A percentile compares a stretch with the other conserved stretches of the same genome.
Conservation (phyloP, 495 filamentous ascomycete species). For the Cercophora sp. region DNA sequence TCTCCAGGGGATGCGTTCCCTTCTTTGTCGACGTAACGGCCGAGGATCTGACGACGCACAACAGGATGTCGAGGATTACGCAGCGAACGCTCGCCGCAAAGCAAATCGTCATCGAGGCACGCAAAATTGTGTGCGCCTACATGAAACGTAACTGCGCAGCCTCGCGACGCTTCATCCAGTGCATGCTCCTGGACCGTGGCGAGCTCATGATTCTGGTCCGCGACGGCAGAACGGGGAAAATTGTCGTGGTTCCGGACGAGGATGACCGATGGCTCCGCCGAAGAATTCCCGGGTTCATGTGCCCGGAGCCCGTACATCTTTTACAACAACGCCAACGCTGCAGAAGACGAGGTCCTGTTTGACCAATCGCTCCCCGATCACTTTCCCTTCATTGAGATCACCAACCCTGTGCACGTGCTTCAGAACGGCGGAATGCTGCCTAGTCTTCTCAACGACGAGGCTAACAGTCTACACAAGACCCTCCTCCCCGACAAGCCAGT, state of each 20-base stretch:
- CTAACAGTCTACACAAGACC: background rate
- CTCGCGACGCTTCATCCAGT: constrained; percentile 50
- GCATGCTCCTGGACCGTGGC: constrained; percentile 39
- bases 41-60: constrained; percentile 24
- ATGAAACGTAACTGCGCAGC: constrained; percentile 48
- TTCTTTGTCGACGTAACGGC: constrained; percentile 37
- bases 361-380: constrained; percentile 36
- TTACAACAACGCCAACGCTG: constrained; percentile 44
- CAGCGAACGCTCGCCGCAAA: constrained; percentile 28
- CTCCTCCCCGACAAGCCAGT: background rate
- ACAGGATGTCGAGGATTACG: constrained; percentile 28
- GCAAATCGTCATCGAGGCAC: constrained; percentile 36
- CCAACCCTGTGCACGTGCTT: constrained; percentile 34
- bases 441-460: constrained; percentile 10
- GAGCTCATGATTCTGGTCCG: constrained; percentile 41
- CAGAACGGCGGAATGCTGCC: constrained; percentile 24
- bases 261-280: constrained; percentile 45
- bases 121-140: constrained; percentile 49
- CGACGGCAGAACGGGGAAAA: constrained; percentile 46
- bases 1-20: constrained; percentile 42
- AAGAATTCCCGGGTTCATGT: constrained; percentile 40
- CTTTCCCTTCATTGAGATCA: constrained; percentile 34
- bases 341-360: constrained; percentile 46
- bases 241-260: constrained; percentile 39
- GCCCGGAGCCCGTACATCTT: constrained; percentile 27